Evolutionary conservation across 371 early-diverging fungal genomes (phyloP), one percentile per base, ranked within the genome.

Genomic region (Capniomyces stellatus): DNA sequence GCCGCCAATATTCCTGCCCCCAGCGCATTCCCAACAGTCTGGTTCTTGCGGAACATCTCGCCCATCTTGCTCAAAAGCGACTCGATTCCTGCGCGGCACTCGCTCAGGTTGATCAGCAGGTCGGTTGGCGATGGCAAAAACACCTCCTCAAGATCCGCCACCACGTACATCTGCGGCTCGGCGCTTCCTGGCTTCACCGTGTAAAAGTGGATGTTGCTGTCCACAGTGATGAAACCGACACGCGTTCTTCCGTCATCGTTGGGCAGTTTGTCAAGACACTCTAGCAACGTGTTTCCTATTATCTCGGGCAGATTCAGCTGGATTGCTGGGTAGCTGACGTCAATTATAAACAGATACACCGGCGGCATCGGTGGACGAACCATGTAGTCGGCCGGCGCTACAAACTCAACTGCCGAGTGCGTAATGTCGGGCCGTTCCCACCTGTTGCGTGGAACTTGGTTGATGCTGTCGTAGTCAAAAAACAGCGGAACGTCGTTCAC

Each of bases 381-480:
- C 25, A 59, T 61, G 58, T 59, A 63, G 60, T 75, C 81, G 61
- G 84, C 75, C 4, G 89, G 78, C 0, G 89, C 96, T 0, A 79
- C 78, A 71, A 87, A 93, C 55, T 98, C 98, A 3, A 92, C 78
- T 0, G 85, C 78, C 10, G 94, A 95, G 59, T 70, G 72, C 29
- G 74, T 72, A 41, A 98, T 73, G 67, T 97, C 98, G 0, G 95
- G 93, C n/a, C 92, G 79, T 70, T 95, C 98, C 64, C 82, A 70
- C 10, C 96, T 78, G 30, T 85, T 75, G 6, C 92, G 92, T 27
- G 69, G 73, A 83, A 90, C 83, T 64, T 97, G 94, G 46, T 91
- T 63, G 63, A 89, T 89, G 66, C 83, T 81, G 56, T 91, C 92
- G 66, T 94, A 90, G 46, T 87, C 81, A 21, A 92, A 58, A 68